Conservation (phyloP, 164 flowering plant species). For the Amborella trichopoda region DNA sequence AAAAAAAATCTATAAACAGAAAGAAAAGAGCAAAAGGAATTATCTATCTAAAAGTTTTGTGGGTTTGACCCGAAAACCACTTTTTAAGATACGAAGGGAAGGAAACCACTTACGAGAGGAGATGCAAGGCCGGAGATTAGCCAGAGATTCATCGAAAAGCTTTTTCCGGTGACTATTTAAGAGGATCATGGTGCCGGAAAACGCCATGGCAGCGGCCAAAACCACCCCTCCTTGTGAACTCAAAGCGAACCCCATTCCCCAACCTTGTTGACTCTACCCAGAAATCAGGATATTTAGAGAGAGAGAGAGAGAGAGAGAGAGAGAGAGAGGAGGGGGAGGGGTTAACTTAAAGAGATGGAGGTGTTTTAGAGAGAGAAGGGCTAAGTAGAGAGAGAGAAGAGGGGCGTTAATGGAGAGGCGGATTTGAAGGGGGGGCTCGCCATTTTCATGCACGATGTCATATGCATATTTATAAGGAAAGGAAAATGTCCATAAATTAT, state of each 20-base stretch:
- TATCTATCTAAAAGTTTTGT: too few relatives aligned
- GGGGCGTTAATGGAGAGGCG: neutral
- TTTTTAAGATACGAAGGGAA: too few relatives aligned
- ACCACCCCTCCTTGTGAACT: conserved; percentile 51
- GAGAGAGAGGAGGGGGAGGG: neutral
- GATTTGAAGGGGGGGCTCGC: too few relatives aligned
- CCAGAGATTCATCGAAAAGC: conserved; percentile 14
- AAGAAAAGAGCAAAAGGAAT: too few relatives aligned
- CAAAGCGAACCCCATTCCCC: conserved; percentile 36
- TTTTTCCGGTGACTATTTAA: conserved; percentile 44
- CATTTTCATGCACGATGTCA: too few relatives aligned
- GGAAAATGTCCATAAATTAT: too few relatives aligned
- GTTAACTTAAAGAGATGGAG: neutral
- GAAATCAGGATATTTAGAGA: neutral
- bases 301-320: neutral
- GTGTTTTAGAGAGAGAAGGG: neutral
- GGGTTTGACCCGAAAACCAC: too few relatives aligned
- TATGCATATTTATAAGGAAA: too few relatives aligned
- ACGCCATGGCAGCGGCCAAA: conserved; percentile 69
- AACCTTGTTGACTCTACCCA: too few relatives aligned
- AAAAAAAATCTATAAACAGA: too few relatives aligned
- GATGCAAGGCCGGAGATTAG: conserved; percentile 36
- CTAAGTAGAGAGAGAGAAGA: neutral
- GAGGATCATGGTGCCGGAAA: conserved; percentile 55
- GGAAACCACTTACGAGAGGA: conserved; percentile 36